A percentile compares a stretch with the other conserved stretches of the same genome.
phyloP scores from a whole-genome alignment of 345 rosid species.

The Carallia pectinifolia region DNA sequence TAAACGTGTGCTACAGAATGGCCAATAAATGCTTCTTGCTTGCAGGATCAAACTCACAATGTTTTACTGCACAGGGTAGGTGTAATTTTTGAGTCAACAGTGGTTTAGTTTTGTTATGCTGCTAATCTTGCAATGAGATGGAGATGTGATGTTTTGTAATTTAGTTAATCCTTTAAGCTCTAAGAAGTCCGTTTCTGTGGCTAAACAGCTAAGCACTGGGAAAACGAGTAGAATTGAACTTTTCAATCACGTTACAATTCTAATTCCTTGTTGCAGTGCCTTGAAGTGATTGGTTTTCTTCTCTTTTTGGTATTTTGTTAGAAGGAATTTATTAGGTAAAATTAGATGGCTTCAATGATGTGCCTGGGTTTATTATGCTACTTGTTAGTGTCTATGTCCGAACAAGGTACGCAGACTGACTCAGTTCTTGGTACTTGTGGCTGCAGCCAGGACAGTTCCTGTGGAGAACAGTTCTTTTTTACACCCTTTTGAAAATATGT shows the following conservation, averaged over 20 bases:
- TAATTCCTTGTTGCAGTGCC: background rate
- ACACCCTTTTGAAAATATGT: conserved; percentile 52
- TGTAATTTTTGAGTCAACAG: background rate
- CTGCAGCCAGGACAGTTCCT: conserved; percentile 50
- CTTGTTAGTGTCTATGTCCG: background rate
- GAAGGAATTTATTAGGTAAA: background rate
- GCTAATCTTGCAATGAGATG: background rate
- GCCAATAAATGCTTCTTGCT: conserved; percentile 11
- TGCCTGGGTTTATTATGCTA: conserved; percentile 2
- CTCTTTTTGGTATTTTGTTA: too few species aligned
- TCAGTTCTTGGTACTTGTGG: conserved; percentile 10
- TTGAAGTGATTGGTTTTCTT: background rate
- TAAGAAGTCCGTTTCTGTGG: background rate
- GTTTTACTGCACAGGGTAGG: background rate
- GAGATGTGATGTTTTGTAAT: background rate
- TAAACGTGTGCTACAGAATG: background rate
- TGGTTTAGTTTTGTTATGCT: background rate
- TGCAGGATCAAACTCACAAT: background rate
- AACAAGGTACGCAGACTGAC: background rate
- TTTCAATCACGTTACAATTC: background rate
- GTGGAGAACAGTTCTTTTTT: conserved; percentile 48
- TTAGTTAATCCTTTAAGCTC: background rate
- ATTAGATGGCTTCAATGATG: background rate
- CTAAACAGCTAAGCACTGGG: background rate
- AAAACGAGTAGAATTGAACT: conserved; percentile 1